phyloP scores from a whole-genome alignment of 2,329 filamentous ascomycete species.

The Uncinocarpus reesii region DNA sequence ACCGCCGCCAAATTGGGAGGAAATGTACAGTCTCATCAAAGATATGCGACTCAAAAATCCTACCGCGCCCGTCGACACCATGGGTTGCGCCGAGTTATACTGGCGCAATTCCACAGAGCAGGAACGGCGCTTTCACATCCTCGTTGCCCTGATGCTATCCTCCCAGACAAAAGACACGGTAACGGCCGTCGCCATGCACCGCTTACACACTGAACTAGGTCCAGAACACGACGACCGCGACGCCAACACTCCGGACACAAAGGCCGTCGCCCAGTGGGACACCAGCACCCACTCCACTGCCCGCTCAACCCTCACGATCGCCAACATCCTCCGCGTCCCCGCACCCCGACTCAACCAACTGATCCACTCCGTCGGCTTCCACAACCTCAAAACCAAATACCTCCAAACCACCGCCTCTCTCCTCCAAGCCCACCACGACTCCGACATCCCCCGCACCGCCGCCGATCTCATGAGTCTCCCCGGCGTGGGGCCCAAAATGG shows the following conservation, averaged over 20 bases:
- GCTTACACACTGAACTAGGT: slow-evolving; percentile 62
- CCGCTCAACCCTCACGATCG: slow-evolving; percentile 53
- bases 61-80: slow-evolving; percentile 81
- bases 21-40: slow-evolving; percentile 65
- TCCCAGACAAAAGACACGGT: slow-evolving; percentile 91
- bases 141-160: slow-evolving; percentile 80
- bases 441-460: slow-evolving; percentile 72
- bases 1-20: slow-evolving; percentile 74
- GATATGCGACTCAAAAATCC: slow-evolving; percentile 62
- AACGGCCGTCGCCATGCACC: slow-evolving; percentile 70
- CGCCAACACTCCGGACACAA: not conserved
- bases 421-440: slow-evolving; percentile 56
- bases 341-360: slow-evolving; percentile 58
- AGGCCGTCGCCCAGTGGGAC: slow-evolving; percentile 13
- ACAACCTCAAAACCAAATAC: slow-evolving; percentile 85
- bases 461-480: slow-evolving; percentile 66
- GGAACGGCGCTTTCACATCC: slow-evolving; percentile 70
- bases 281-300: slow-evolving; percentile 16
- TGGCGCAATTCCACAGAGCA: slow-evolving; percentile 36
- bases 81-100: slow-evolving; percentile 64
- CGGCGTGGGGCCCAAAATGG: slow-evolving; percentile 92
- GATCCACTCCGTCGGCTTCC: slow-evolving; percentile 79
- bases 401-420: slow-evolving; percentile 67
- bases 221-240: slow-evolving; percentile 16
- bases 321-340: slow-evolving; percentile 64